Evolutionary conservation across 2,329 filamentous ascomycete species (phyloP).

Genomic region (Claviceps spartinae): DNA sequence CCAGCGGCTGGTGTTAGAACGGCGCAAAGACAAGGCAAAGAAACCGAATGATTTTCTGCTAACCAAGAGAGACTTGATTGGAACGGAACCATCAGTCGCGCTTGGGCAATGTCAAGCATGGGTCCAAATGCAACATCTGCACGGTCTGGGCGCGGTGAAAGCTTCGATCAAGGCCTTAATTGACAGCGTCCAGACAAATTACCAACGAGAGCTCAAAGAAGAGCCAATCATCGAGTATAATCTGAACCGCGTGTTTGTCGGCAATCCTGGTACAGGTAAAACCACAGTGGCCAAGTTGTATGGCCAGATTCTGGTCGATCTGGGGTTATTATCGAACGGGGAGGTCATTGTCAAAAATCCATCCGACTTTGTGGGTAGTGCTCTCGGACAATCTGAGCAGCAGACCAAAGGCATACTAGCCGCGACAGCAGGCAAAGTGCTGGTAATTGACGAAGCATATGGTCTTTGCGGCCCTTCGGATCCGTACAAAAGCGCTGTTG

Average conservation of each 20-base stretch:
- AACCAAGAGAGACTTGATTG: conserved; percentile 56
- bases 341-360: conserved; percentile 64
- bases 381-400: conserved; percentile 52
- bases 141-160: conserved; percentile 50
- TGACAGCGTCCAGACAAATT: conserved; percentile 50
- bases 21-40: conserved; percentile 39
- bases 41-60: conserved; percentile 44
- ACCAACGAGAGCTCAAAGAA: conserved; percentile 49
- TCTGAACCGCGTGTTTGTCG: conserved; percentile 58
- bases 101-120: conserved; percentile 42
- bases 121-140: conserved; percentile 41
- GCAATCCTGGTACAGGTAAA: conserved; percentile 62
- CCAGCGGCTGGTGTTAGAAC: conserved; percentile 13
- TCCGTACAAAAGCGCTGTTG: conserved; percentile 47
- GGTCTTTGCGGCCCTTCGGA: conserved; percentile 37
- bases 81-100: conserved; percentile 46
- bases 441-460: conserved; percentile 73
- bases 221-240: conserved; percentile 42
- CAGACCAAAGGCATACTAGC: conserved; percentile 61
- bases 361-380: conserved; percentile 54
- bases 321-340: conserved; percentile 53
- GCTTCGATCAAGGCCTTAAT: conserved; percentile 42
- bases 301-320: conserved; percentile 50
- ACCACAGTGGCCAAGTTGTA: conserved; percentile 64
- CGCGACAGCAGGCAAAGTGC: conserved; percentile 54